Conservation (phyloP, 2,329 filamentous ascomycete genomes). For the Aspergillus pseudoglaucus region DNA sequence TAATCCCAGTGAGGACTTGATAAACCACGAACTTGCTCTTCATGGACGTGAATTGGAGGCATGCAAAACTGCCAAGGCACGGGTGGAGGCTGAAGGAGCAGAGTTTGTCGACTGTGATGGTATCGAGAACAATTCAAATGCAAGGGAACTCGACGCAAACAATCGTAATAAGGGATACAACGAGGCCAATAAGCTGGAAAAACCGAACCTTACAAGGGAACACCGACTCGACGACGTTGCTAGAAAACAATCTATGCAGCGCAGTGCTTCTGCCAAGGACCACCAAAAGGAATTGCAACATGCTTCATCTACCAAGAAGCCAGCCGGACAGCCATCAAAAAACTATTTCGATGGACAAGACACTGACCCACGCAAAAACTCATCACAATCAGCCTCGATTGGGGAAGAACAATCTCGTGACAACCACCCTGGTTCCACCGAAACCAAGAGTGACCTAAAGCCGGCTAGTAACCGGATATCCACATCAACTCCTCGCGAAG, state of each 20-base stretch:
- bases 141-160: conserved; percentile 46
- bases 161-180: conserved; percentile 56
- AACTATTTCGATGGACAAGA: not conserved
- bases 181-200: conserved; percentile 56
- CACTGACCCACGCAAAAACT: not conserved
- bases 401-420: not conserved
- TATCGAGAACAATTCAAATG: conserved; percentile 30
- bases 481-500: not conserved
- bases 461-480: not conserved
- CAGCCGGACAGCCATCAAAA: conserved; percentile 1
- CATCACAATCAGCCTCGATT: not conserved
- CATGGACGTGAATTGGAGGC: conserved; percentile 50
- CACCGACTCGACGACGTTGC: conserved; percentile 14
- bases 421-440: not conserved
- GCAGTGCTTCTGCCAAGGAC: too few species aligned
- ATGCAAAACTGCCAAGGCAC: conserved; percentile 44
- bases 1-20: conserved; percentile 62
- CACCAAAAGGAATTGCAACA: too few species aligned
- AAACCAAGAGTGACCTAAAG: not conserved
- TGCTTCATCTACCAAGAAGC: too few species aligned
- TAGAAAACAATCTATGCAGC: too few species aligned
- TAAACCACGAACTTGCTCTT: conserved; percentile 55
- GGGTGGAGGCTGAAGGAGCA: conserved; percentile 46
- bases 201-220: conserved; percentile 44
- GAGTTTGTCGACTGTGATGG: conserved; percentile 53